phyloP scores from a whole-genome alignment of 2,329 filamentous ascomycete genomes.

The Colletotrichum lindemuthianum region DNA sequence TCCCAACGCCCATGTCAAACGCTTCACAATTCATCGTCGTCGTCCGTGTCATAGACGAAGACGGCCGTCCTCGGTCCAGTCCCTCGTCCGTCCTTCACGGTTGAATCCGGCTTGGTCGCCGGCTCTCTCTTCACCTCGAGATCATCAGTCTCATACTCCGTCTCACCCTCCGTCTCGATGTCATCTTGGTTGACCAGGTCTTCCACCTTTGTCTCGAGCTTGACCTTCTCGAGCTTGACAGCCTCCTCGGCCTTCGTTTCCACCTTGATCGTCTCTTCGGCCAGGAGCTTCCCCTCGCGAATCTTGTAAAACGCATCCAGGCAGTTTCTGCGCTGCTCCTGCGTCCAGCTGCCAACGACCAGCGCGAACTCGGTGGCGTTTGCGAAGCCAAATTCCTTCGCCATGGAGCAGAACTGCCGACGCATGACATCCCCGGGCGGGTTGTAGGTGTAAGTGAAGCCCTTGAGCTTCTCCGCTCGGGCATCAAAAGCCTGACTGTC shows the following conservation, averaged over 20 bases:
- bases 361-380: constrained; percentile 87
- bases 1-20: background rate
- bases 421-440: constrained; percentile 79
- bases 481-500: constrained; percentile 51
- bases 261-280: constrained; percentile 41
- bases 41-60: constrained; percentile 51
- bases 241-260: constrained; percentile 36
- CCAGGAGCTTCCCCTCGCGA: constrained; percentile 64
- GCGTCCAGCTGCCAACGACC: constrained; percentile 89
- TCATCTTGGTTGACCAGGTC: constrained; percentile 7
- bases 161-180: constrained; percentile 36
- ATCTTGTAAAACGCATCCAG: constrained; percentile 82
- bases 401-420: constrained; percentile 93
- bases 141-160: constrained; percentile 20
- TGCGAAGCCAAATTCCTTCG: constrained; percentile 78
- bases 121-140: background rate
- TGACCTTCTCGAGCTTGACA: constrained; percentile 10
- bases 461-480: constrained; percentile 23
- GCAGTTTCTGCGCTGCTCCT: constrained; percentile 80
- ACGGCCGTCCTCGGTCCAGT: constrained; percentile 41
- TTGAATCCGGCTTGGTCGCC: constrained; percentile 5
- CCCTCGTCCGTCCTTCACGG: background rate
- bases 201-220: constrained; percentile 24
- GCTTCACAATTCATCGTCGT: constrained; percentile 50
- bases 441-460: constrained; percentile 62